Evolutionary conservation across 164 flowering plant genomes (phyloP).

Genomic region (Nelumbo lutea): DNA sequence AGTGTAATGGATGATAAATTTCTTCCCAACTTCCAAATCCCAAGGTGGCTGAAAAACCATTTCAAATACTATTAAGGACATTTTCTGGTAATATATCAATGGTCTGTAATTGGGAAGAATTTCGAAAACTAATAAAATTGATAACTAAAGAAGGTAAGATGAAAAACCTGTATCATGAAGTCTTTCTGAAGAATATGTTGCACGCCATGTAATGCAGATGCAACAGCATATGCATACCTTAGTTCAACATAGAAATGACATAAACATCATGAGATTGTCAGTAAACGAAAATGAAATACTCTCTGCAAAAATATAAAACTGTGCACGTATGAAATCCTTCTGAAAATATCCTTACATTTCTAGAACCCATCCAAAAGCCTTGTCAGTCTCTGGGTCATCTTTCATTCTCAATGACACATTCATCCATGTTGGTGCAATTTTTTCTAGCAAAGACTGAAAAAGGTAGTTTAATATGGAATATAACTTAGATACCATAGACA

Average conservation of each 20-base stretch:
- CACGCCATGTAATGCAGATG: constrained; percentile 92
- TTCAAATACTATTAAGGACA: not conserved
- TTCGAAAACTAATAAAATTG: not conserved
- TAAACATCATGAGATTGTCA: constrained; percentile 1
- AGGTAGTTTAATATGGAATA: not conserved
- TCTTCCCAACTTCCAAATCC: constrained; percentile 55
- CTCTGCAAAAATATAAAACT: constrained; percentile 1
- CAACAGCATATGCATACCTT: constrained; percentile 75
- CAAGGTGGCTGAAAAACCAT: constrained; percentile 77
- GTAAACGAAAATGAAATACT: not conserved
- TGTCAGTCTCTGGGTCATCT: constrained; percentile 81
- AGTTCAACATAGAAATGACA: constrained; percentile 8
- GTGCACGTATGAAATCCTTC: not conserved
- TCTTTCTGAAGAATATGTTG: constrained; percentile 83
- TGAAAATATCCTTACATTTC: constrained; percentile 67
- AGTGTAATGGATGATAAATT: constrained; percentile 81
- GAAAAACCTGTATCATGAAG: constrained; percentile 88
- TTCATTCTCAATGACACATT: constrained; percentile 89
- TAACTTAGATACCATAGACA: not conserved
- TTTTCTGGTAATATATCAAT: too few relatives aligned
- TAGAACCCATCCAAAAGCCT: constrained; percentile 93
- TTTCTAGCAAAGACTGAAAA: constrained; percentile 53
- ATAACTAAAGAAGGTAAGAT: not conserved
- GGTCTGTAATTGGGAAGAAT: not conserved
- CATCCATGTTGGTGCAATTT: constrained; percentile 97